Evolutionary conservation across 495 filamentous ascomycete species (phyloP).

Genomic region (Neurospora discreta): DNA sequence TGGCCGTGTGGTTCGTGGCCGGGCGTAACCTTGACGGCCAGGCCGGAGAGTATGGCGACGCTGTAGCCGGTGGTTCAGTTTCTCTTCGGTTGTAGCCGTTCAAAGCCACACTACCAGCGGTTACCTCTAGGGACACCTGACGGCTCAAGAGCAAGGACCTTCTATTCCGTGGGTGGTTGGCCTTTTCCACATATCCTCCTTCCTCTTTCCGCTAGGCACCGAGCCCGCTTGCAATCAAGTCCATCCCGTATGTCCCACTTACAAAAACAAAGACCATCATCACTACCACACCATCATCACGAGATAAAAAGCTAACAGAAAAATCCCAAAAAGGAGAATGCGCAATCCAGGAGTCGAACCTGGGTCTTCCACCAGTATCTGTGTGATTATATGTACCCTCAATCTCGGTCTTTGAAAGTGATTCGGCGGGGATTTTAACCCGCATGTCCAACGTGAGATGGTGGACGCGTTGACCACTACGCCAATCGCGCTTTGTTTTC

Average conservation of each 20-base stretch:
- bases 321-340: neutral
- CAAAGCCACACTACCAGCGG: too few species aligned
- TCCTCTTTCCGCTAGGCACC: neutral
- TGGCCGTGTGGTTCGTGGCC: neutral
- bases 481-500: neutral
- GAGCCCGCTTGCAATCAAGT: neutral
- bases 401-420: neutral
- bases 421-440: neutral
- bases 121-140: too few species aligned
- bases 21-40: neutral
- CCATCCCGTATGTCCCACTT: neutral
- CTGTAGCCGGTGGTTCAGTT: neutral
- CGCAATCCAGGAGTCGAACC: neutral
- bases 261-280: neutral
- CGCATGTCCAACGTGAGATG: neutral
- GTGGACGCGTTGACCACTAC: neutral
- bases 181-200: neutral
- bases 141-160: too few species aligned
- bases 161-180: too few species aligned
- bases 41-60: neutral
- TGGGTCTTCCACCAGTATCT: neutral
- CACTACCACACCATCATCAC: neutral
- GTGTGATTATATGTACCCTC: neutral
- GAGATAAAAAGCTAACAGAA: neutral
- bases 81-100: too few species aligned